Percentiles rank a stretch among this genome's conserved stretches.
These are phyloP conservation scores for Discostella stelligeroides DNA, from an alignment of 108 stramenopile genomes.

Conservation along the genomic window DNA sequence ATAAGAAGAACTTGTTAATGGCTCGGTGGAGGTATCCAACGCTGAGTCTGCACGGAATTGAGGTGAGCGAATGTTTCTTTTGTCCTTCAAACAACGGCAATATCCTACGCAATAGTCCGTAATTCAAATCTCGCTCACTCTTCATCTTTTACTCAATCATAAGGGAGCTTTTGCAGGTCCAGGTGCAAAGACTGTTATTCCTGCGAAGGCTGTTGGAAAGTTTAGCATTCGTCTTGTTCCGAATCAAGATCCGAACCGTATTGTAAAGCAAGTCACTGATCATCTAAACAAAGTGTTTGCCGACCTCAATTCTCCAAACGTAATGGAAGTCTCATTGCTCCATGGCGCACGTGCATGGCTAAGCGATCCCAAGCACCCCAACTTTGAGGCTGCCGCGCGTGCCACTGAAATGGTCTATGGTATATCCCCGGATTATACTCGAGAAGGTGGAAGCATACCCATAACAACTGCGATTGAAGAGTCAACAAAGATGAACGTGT, in stretches of 20 bases:
- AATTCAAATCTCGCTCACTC: too few species aligned
- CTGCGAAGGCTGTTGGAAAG: slow-evolving; percentile 77
- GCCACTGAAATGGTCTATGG: slow-evolving; percentile 78
- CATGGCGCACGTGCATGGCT: slow-evolving; percentile 84
- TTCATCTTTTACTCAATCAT: too few species aligned
- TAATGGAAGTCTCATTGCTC: slow-evolving; percentile 56
- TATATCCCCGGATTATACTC: slow-evolving; percentile 67
- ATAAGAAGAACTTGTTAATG: slow-evolving; percentile 77
- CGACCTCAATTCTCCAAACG: slow-evolving; percentile 68
- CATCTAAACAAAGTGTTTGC: slow-evolving; percentile 68
- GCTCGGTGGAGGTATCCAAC: slow-evolving; percentile 84
- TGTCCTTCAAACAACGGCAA: too few species aligned
- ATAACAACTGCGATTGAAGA: slow-evolving; percentile 81
- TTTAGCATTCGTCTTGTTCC: slow-evolving; percentile 86
- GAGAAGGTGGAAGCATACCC: slow-evolving; percentile 87
- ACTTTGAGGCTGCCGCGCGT: slow-evolving; percentile 74
- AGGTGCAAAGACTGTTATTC: slow-evolving; percentile 87
- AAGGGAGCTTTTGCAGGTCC: slow-evolving; percentile 79
- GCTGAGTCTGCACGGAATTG: slow-evolving; percentile 84
- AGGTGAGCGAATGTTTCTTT: too few species aligned
- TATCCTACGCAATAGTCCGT: too few species aligned
- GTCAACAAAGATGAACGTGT: slow-evolving; percentile 85
- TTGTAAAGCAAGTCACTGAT: slow-evolving; percentile 54
- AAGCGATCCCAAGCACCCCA: slow-evolving; percentile 77
- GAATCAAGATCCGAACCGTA: slow-evolving; percentile 70